phyloP scores from a whole-genome alignment of 768 basidiomycete genomes.

The Boletellus ananas region DNA sequence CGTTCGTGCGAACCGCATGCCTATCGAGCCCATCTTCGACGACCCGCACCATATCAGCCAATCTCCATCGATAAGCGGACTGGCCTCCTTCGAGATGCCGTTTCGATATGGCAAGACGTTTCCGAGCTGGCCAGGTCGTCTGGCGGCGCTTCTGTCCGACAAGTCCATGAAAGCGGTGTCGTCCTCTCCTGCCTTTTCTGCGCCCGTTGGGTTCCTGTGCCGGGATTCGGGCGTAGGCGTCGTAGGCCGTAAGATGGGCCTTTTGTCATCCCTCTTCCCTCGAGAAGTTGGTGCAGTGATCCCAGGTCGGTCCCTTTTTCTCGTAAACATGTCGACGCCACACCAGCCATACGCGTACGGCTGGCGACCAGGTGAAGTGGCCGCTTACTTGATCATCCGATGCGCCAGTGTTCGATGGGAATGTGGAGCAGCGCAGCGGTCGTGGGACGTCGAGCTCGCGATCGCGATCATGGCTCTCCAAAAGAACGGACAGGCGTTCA shows the following conservation, averaged over 20 bases:
- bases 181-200: not conserved
- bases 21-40: slow-evolving; percentile 26
- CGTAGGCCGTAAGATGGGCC: not conserved
- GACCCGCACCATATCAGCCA: not conserved
- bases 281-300: no score
- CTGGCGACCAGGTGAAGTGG: not conserved
- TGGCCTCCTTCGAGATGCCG: not conserved
- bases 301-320: no score
- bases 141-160: not conserved
- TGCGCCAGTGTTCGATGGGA: not conserved
- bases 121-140: slow-evolving; percentile 1
- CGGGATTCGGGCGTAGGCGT: not conserved
- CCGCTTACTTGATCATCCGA: slow-evolving; percentile 13
- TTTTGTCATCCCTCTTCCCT: no score
- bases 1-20: slow-evolving; percentile 10
- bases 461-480: not conserved
- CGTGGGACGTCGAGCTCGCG: not conserved
- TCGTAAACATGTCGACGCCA: not conserved
- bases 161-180: not conserved
- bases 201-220: not conserved
- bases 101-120: not conserved
- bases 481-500: not conserved
- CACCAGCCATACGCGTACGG: not conserved
- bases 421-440: not conserved
- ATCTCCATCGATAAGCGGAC: slow-evolving; percentile 18